Base-by-base conservation (phyloP, 139 green algal species). In the Ettlia oleoabundans region DNA sequence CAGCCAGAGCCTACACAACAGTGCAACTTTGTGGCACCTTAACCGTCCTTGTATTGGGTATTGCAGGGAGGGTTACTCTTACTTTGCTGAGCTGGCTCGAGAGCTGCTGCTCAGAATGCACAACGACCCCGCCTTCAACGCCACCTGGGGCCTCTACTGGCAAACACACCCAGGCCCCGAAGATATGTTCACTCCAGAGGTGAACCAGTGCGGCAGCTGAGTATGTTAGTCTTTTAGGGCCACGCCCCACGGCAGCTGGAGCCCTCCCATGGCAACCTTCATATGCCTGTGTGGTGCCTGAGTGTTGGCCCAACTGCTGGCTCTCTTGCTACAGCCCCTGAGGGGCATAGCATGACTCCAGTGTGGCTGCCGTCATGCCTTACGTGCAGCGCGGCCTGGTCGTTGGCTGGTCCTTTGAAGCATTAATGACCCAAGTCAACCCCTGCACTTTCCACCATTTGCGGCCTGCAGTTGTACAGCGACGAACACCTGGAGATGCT, bases 121-220 rank as follows among this genome's bases (percentile, higher is more conserved):
- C 68, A 28, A 28, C 68, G 68, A 76, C 26, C 41, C 68, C 2
- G 40, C 26, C 18, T 55, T 61, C 41, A 76, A 76, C 41, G 68
- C 40, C 68, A 61, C 68, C 1, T 76, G 40, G 40, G 40, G 41
- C 41, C 24, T 58, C 8, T 76, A n/a, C 68, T 76, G 68, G 68
- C 24, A 40, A 13, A 58, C 42, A 8, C 41, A 61, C 26, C 68
- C 68, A 5, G 41, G 40, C 28, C 68, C 41, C 28, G 68, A 76
- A 0, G 68, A 76, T 1, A n/a, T 76, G 68, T 58, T 76, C 26
- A 61, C 68, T 8, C n/a, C 42, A 5, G 68, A 76, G 68, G 68
- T 52, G 66, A 47, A 15, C 15, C 47, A n/a, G n/a, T n/a, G n/a
- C n/a, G n/a, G n/a, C n/a, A n/a, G n/a, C n/a, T n/a, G n/a, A n/a